Base-by-base conservation (phyloP, 2,329 filamentous ascomycete genomes). In the Verticillium isaacii region DNA sequence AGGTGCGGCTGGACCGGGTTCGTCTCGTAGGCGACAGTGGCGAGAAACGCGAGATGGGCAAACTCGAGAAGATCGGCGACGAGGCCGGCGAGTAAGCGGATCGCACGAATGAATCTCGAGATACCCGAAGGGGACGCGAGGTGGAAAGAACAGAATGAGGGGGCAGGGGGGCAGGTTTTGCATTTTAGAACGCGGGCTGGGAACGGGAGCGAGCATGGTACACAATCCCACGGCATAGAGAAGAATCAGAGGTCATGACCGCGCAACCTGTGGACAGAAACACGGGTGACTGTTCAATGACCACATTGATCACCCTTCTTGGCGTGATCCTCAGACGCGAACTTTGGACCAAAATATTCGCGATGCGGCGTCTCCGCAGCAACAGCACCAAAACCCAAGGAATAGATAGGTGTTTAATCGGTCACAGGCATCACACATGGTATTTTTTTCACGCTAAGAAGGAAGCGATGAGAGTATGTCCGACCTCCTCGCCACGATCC, bases 61-160 rank as follows among this genome's bases (percentile, higher is more conserved):
- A 96, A 82, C 80, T 99, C 67, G 92, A 98, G 83, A 98, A 98
- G 86, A 86, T 97, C 72, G 92, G 89, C 15, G 90, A 96, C 68
- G 89, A 91, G 72, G 75, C 79, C 32, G 86, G 87, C 60, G 84
- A 89, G 73, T 88, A 78, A 74, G 58, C 57, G 62, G 34, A 39
- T 59, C 7, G 12, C 25, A 29, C 32, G 29, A 32, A 23, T 36
- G 41, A 9, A 9, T 19, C 11, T 52, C 19, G 45, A 37, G n/a
- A 57, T 41, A 62, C 57, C 36, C 52, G 54, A 34, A 23, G 45
- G 17, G 60, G 52, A 56, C 59, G 34, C 19, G 60, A 23, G 36
- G 32, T 17, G 45, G 41, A 59, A 56, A 60, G 50, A 19, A 50
- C 59, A 61, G 32, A 52, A 1, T 23, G n/a, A 19, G 45, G 19